Evolutionary conservation across 768 basidiomycete genomes (phyloP).

Genomic region (Leucogyrophana mollusca): DNA sequence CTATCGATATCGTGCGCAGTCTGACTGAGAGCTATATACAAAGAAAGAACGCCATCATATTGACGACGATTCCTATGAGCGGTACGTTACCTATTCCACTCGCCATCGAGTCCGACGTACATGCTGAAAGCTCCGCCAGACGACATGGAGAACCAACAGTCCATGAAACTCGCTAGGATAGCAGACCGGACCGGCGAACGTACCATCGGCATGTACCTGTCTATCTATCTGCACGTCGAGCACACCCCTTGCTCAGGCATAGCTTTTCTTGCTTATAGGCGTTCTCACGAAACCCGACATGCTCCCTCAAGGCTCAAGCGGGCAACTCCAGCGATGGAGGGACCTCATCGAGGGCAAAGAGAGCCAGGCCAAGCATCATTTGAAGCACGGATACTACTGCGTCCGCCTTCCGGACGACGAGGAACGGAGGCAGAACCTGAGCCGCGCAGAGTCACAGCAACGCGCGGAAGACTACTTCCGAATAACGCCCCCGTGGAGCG

Average conservation of each 20-base stretch:
- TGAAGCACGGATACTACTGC: conserved; percentile 63
- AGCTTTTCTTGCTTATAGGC: conserved; percentile 43
- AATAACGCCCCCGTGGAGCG: conserved; percentile 50
- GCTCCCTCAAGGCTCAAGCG: conserved; percentile 41
- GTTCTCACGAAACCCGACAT: conserved; percentile 72
- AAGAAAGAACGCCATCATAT: conserved; percentile 54
- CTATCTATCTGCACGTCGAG: background rate
- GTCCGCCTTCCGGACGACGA: conserved; percentile 63
- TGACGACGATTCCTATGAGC: conserved; percentile 65
- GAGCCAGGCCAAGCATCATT: conserved; percentile 24
- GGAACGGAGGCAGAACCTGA: conserved; percentile 40
- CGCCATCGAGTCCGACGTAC: background rate
- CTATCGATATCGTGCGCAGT: conserved; percentile 44
- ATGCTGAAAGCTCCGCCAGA: conserved; percentile 36
- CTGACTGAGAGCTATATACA: conserved; percentile 49
- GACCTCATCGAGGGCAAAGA: conserved; percentile 44
- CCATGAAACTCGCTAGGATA: conserved; percentile 49
- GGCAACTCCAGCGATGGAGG: conserved; percentile 45
- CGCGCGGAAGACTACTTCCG: conserved; percentile 46
- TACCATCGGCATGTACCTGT: conserved; percentile 51
- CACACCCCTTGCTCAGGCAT: background rate
- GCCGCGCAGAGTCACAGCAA: conserved; percentile 35
- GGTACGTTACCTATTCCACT: conserved; percentile 33
- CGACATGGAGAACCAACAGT: conserved; percentile 65
- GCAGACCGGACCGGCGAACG: conserved; percentile 54